Evolutionary conservation across 768 basidiomycete genomes (phyloP), one percentile per base, ranked within the genome.

Genomic region (Auricularia cornea): DNA sequence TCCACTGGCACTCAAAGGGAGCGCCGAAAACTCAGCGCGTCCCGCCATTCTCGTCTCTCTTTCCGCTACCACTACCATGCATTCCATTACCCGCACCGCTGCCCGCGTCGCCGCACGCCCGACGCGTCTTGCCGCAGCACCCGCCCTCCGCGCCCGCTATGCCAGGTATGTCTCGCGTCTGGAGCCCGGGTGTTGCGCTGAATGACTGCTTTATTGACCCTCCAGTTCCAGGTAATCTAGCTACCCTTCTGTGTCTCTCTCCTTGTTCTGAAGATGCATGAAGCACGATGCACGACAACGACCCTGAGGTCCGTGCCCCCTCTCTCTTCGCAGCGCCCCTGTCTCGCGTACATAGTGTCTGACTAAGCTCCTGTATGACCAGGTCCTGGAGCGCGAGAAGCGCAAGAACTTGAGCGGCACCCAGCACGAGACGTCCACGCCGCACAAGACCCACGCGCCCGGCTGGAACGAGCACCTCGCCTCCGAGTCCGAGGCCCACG

Each of bases 391-490:
- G 62, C 68, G 68, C 20, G 83, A 86, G 69, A 88, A 87, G 65
- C 70, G 66, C 14, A 77, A 80, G n/a, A 83, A 83, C 67, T 71
- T 83, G 44, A 68, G 76, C 26, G 73, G 75, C 5, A 69, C 70
- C 3, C 79, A 83, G 32, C 75, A 82, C 68, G 74, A 74, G 64
- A 81, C 78, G 1, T 79, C 82, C 2, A 78, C 83, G 1, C 79
- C 82, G 11, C 79, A 81, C 62, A 65, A 67, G 60, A 66, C 78
- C 12, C 70, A 82, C 65, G 85, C 87, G 0, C 87, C 86, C 3
- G 88, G 87, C 1, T 89, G 88, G 88, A 88, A 88, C 65, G 88
- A 89, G 67, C 71, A 72, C 29, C 79, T 89, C 14, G 88, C 88
- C 0, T 81, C 79, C 62, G 65, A 78, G 12, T 88, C 88, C 2